Percentiles rank a stretch among this genome's conserved stretches.
Evolutionary conservation across 805 yeast species (phyloP).

Genomic region (Ogataea wickerhamii): DNA sequence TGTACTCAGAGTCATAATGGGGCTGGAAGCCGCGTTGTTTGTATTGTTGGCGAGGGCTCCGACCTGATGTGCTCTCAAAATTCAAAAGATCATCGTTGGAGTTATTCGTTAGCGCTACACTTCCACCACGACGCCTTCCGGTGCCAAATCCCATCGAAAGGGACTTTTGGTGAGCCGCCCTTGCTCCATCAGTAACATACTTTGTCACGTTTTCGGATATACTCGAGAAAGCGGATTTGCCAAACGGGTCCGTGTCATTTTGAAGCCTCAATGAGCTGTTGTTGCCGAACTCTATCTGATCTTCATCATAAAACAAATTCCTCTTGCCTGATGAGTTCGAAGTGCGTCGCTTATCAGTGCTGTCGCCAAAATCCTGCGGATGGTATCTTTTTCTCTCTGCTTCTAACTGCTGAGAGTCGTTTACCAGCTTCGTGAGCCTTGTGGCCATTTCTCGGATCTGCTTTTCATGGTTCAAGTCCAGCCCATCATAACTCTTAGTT

Average conservation of each 20-base stretch:
- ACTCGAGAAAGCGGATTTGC: slow-evolving; percentile 17
- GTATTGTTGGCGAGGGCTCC: not conserved
- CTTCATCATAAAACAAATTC: slow-evolving; percentile 18
- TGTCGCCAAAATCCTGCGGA: slow-evolving; percentile 13
- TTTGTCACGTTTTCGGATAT: slow-evolving; percentile 19
- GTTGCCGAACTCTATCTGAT: slow-evolving; percentile 9
- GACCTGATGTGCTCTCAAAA: not conserved
- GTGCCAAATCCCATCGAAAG: slow-evolving; percentile 5
- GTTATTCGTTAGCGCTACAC: slow-evolving; percentile 3
- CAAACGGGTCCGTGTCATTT: slow-evolving; percentile 20
- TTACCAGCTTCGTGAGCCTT: slow-evolving; percentile 13
- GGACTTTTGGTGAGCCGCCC: slow-evolving; percentile 9
- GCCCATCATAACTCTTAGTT: slow-evolving; percentile 21
- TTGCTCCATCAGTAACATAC: slow-evolving; percentile 10
- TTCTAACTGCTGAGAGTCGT: slow-evolving; percentile 11
- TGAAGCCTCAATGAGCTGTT: slow-evolving; percentile 7
- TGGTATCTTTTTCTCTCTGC: slow-evolving; percentile 18
- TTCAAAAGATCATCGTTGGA: slow-evolving; percentile 4
- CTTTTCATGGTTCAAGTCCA: slow-evolving; percentile 23
- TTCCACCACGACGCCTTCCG: slow-evolving; percentile 4
- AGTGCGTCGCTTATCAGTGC: not conserved
- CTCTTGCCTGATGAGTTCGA: slow-evolving; percentile 1
- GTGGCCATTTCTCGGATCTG: slow-evolving; percentile 18
- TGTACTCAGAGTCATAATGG: not conserved
- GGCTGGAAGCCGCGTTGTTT: slow-evolving; percentile 2